Percentiles rank a stretch among this genome's conserved stretches.
phyloP scores from a whole-genome alignment of 176 grass and related monocot genomes.

The Paspalum notatum region DNA sequence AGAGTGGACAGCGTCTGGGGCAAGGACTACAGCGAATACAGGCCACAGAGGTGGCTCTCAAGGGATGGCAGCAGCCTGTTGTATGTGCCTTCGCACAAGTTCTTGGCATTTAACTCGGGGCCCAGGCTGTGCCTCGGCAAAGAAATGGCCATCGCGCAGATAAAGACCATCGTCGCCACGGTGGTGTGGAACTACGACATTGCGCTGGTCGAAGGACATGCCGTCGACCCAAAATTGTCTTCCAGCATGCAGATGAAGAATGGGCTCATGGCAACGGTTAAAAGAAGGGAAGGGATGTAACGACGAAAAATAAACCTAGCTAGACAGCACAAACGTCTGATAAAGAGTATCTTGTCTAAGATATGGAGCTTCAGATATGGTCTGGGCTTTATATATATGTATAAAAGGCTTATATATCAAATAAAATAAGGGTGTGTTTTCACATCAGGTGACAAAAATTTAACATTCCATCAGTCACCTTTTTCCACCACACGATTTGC shows the following conservation, averaged over 20 bases:
- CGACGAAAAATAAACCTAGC: too few relatives aligned
- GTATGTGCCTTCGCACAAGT: not conserved
- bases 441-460: too few relatives aligned
- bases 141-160: not conserved
- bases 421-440: too few relatives aligned
- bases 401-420: too few relatives aligned
- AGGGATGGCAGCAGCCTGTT: not conserved
- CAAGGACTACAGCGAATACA: not conserved
- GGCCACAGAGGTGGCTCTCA: not conserved
- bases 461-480: too few relatives aligned
- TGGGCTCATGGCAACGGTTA: not conserved
- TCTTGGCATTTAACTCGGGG: not conserved
- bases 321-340: too few relatives aligned
- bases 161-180: not conserved
- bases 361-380: too few relatives aligned
- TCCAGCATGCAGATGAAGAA: not conserved
- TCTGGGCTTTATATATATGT: too few relatives aligned
- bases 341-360: too few relatives aligned
- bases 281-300: too few relatives aligned
- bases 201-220: not conserved
- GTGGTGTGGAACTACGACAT: not conserved
- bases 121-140: not conserved
- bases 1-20: not conserved
- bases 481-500: too few relatives aligned
- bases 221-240: not conserved